These are phyloP conservation scores for Phylloporus scabripes DNA, from an alignment of 768 basidiomycete genomes.

Conservation along the genomic window DNA sequence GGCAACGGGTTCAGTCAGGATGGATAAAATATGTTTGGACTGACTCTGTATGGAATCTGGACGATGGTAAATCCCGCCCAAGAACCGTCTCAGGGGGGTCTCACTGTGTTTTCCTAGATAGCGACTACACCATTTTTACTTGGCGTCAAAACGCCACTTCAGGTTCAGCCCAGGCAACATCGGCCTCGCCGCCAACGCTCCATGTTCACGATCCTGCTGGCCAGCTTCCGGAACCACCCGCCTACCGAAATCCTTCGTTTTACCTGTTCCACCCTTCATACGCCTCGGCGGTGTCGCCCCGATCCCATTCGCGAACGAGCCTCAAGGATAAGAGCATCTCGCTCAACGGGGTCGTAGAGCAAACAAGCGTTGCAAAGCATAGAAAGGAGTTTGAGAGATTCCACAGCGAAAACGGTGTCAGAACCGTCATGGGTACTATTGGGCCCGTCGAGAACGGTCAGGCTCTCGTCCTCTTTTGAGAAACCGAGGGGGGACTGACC, in stretches of 20 bases:
- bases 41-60: constrained; percentile 75
- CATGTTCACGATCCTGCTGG: constrained; percentile 57
- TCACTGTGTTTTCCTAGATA: constrained; percentile 40
- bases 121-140: constrained; percentile 83
- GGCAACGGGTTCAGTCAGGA: constrained; percentile 61
- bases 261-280: constrained; percentile 48
- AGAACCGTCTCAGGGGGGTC: neutral
- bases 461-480: constrained; percentile 13
- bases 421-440: constrained; percentile 87
- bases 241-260: constrained; percentile 66
- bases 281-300: constrained; percentile 23
- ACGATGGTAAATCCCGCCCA: constrained; percentile 62
- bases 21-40: constrained; percentile 88
- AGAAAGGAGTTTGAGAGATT: constrained; percentile 81
- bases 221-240: constrained; percentile 54
- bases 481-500: neutral
- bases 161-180: constrained; percentile 13
- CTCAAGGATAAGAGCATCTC: constrained; percentile 38
- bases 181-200: constrained; percentile 35
- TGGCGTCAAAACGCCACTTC: constrained; percentile 56
- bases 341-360: constrained; percentile 20
- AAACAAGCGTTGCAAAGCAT: constrained; percentile 53
- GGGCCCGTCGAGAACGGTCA: constrained; percentile 85
- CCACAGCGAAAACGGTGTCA: constrained; percentile 86
- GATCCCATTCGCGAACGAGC: constrained; percentile 31